phyloP scores from a whole-genome alignment of 1,139 yeast species.

The Saccharomycopsis phalli region DNA sequence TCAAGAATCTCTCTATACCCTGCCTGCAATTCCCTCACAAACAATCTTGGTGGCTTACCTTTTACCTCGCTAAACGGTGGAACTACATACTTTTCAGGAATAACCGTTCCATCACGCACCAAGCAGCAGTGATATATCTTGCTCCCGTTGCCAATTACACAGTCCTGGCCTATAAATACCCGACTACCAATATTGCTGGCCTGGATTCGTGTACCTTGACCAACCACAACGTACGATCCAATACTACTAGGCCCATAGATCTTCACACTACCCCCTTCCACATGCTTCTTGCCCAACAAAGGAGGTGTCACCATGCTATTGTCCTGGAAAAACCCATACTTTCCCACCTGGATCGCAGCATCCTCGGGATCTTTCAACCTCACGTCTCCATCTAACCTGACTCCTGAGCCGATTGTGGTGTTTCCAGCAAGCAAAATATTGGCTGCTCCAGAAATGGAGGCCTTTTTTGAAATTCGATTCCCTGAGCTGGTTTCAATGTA shows the following conservation, averaged over 20 bases:
- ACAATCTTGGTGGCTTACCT: constrained; percentile 27
- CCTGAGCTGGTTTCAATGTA: constrained; percentile 46
- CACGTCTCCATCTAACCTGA: constrained; percentile 34
- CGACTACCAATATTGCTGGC: constrained; percentile 50
- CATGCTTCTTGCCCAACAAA: constrained; percentile 16
- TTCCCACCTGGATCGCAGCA: constrained; percentile 44
- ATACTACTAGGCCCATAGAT: constrained; percentile 33
- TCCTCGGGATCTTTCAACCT: constrained; percentile 26
- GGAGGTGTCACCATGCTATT: constrained; percentile 32
- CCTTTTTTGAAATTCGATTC: constrained; percentile 45
- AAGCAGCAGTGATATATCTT: constrained; percentile 59
- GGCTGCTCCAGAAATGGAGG: constrained; percentile 36
- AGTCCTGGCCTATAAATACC: constrained; percentile 41
- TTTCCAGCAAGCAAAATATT: constrained; percentile 40
- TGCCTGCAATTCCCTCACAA: constrained; percentile 30
- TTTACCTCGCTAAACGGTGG: constrained; percentile 53
- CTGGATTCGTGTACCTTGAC: constrained; percentile 32
- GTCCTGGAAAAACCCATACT: constrained; percentile 35
- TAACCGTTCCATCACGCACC: constrained; percentile 37
- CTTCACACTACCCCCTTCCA: constrained; percentile 10
- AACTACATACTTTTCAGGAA: constrained; percentile 49
- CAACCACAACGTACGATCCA: constrained; percentile 54
- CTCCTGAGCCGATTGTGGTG: constrained; percentile 30
- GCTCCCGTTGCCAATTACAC: constrained; percentile 34
- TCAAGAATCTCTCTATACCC: constrained; percentile 39